Base-by-base conservation (phyloP, 2,329 filamentous ascomycete species). In the Penicillium crustosum region DNA sequence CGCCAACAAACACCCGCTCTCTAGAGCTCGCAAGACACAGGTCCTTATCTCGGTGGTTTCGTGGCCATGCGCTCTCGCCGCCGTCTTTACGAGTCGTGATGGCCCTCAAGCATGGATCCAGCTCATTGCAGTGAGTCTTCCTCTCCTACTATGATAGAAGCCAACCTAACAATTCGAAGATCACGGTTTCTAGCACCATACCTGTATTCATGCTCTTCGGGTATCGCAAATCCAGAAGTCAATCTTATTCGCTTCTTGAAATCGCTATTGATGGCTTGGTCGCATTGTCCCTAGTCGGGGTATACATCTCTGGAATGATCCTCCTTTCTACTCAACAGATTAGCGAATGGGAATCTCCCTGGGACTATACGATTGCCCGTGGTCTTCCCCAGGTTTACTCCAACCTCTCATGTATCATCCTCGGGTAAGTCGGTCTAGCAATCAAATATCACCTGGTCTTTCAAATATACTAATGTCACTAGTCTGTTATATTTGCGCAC, bases 331-430 rank as follows among this genome's bases (percentile, higher is more conserved):
- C 38, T 9, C n/a, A 17, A 17, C 17, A 27, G 4, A 33, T 52
- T 17, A 12, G 15, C 17, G 10, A n/a, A 31, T 51, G 49, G 49
- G 19, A 6, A 13, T 19, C 7, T 41, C 13, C 6, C n/a, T n/a
- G 9, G 7, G 29, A 41, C 38, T 52, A 43, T 15, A 43, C 15
- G 27, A 6, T 52, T 17, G 29, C 21, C 19, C 38, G 29, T 35
- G 21, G 36, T 8, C 33, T 52, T 33, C 49, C 49, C 9, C 49
- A 52, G 38, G 6, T 52, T 29, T 52, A 52, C 31, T 52, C 49
- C 15, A 52, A 52, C 29, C 49, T 52, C 15, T 44, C 49, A 25
- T 52, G 49, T 33, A 3, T 52, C 10, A 13, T 52, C 8, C 27
- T 52, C 39, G 8, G 29, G 49, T 52, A 33, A 35, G 49, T 52